Percentiles rank a stretch among this genome's conserved stretches.
These are phyloP conservation scores for Colletotrichum salicis DNA, from an alignment of 2,329 filamentous ascomycete genomes.

Conservation along the genomic window DNA sequence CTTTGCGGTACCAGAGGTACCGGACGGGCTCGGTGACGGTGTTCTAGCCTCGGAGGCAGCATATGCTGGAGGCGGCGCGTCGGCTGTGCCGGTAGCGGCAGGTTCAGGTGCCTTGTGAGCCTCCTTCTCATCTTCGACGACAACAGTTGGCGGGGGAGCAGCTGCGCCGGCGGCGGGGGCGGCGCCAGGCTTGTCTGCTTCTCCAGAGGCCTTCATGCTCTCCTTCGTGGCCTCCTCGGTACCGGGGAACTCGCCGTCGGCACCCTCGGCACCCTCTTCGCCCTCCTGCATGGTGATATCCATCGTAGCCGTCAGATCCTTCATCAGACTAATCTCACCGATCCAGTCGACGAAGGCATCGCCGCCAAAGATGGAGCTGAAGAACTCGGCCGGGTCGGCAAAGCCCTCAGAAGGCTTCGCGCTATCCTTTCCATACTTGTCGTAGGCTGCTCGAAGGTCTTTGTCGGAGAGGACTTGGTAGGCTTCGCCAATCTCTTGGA, in stretches of 20 bases:
- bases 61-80: constrained; percentile 42
- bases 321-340: constrained; percentile 98
- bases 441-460: constrained; percentile 90
- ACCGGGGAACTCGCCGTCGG: constrained; percentile 65
- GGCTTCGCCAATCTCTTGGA: constrained; percentile 84
- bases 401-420: constrained; percentile 93
- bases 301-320: constrained; percentile 97
- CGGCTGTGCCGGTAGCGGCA: constrained; percentile 33
- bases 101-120: constrained; percentile 30
- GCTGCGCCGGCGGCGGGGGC: constrained; percentile 37
- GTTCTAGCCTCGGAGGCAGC: constrained; percentile 44
- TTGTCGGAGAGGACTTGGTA: constrained; percentile 87
- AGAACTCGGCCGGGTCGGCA: constrained; percentile 96
- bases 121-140: constrained; percentile 53
- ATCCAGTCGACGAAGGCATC: constrained; percentile 97
- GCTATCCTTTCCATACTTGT: constrained; percentile 96
- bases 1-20: constrained; percentile 50
- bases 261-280: constrained; percentile 73
- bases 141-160: constrained; percentile 49
- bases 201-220: constrained; percentile 58
- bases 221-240: constrained; percentile 67
- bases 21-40: constrained; percentile 51
- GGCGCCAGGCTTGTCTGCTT: constrained; percentile 42
- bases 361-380: constrained; percentile 97
- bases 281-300: constrained; percentile 90